Base-by-base conservation (phyloP, 1,284 basidiomycete genomes). In the Peniophora sp. region DNA sequence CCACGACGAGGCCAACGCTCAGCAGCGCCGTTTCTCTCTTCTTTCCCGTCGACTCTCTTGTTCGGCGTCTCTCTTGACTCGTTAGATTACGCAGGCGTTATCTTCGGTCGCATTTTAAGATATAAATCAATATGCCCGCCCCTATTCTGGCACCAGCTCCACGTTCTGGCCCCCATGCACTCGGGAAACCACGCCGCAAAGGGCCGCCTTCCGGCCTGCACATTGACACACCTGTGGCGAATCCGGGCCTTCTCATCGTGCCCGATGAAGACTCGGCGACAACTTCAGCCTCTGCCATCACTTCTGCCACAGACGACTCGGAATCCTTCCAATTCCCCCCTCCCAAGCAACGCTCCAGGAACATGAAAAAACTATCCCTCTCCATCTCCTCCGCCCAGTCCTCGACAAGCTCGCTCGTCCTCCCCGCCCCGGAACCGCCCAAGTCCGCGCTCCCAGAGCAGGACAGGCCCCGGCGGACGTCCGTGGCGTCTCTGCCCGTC, bases 351-450 rank as follows among this genome's bases (percentile, higher is more conserved):
- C 68, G 66, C 51, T 73, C 75, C 39, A 74, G 82, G 61, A 88
- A 89, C 64, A 81, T 85, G 75, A 89, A 88, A 74, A 81, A 81
- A 57, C 71, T 90, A 8, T 87, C 84, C 24, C 76, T 88, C 44
- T 76, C 76, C 51, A 75, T 87, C 34, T 75, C 81, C 18, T 79
- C 81, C 11, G 74, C 78, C 39, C 73, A 78, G 55, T 79, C 80
- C 35, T 83, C 83, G 32, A 64, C 73, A 39, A 71, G 67, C 58
- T 75, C 80, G 50, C 67, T 78, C 55, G 62, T 68, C 51, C 60
- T 71, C 47, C 64, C 68, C 45, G 49, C 55, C 20, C 61, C 61
- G 46, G 53, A 56, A 18, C n/a, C 50, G 34, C 23, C 47, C 66
- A 43, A 61, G 69, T 46, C 63, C 59, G 49, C 53, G 62, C 17